These are phyloP conservation scores for Sorghum bicolor DNA, from an alignment of 176 grass and related monocot species.

Conservation along the genomic window DNA sequence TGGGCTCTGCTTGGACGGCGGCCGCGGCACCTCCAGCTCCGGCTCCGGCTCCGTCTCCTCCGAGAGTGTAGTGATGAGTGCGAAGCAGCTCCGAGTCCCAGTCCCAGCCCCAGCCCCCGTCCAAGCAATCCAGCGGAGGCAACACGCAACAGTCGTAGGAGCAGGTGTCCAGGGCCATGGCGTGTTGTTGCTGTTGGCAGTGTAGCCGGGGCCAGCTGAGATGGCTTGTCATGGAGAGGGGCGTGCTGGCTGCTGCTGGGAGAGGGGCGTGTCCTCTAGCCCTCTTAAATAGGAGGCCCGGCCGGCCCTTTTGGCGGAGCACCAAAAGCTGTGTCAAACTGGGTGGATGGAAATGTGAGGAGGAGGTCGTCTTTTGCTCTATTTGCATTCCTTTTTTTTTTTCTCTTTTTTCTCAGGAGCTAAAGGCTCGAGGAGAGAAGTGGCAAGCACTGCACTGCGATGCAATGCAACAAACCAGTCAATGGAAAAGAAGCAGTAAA, in stretches of 20 bases:
- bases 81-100: conserved; percentile 25
- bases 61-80: conserved; percentile 5
- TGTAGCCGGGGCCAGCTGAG: conserved; percentile 15
- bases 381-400: not conserved
- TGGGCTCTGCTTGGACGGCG: not conserved
- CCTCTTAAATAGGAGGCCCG: conserved; percentile 48
- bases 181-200: not conserved
- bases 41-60: not conserved
- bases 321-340: conserved; percentile 38
- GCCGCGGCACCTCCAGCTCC: conserved; percentile 6
- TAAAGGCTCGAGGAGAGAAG: not conserved
- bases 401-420: not conserved
- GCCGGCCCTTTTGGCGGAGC: conserved; percentile 27
- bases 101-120: conserved; percentile 2
- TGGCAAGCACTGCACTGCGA: not conserved
- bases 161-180: conserved; percentile 48
- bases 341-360: conserved; percentile 14
- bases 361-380: not conserved
- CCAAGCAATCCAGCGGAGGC: conserved; percentile 16
- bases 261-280: not conserved
- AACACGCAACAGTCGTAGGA: conserved; percentile 20
- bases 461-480: conserved; percentile 17
- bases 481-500: conserved; percentile 44
- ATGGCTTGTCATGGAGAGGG: conserved; percentile 25
- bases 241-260: not conserved